These are phyloP conservation scores for Nicotiana otophora DNA, from an alignment of 257 asterid genomes.

Conservation along the genomic window DNA sequence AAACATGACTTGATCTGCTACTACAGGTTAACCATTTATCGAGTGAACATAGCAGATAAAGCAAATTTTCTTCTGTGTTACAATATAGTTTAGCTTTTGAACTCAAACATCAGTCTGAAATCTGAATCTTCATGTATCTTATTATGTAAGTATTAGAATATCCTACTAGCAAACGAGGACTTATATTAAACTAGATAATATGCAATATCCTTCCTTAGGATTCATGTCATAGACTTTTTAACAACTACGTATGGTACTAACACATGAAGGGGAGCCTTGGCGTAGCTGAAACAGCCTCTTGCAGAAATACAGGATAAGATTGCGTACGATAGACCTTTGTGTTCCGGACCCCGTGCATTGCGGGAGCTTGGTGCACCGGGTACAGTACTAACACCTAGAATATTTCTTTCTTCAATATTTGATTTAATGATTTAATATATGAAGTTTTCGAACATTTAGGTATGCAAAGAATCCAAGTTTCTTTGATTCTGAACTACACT, in stretches of 20 bases:
- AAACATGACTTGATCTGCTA: neutral
- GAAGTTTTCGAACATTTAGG: conserved; percentile 10
- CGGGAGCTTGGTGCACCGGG: too few species aligned
- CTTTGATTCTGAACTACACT: conserved; percentile 42
- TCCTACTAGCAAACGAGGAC: neutral
- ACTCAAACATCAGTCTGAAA: neutral
- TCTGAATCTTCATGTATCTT: neutral
- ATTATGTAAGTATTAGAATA: neutral
- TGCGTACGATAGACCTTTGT: too few species aligned
- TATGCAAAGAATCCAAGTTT: conserved; percentile 46
- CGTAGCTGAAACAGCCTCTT: too few species aligned
- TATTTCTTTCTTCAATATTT: neutral
- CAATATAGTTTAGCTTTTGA: neutral
- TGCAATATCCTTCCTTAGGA: neutral
- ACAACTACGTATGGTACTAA: conserved; percentile 32
- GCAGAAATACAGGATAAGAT: too few species aligned
- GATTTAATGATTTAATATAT: too few species aligned
- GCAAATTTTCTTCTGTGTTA: neutral
- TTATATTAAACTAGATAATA: too few species aligned
- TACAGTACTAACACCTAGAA: too few species aligned
- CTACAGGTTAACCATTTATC: neutral
- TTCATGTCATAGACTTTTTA: conserved; percentile 35
- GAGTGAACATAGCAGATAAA: neutral
- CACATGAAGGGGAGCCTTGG: too few species aligned
- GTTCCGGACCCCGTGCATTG: too few species aligned